Percentiles rank a stretch among this genome's conserved stretches.
These are phyloP conservation scores for Herpotrichia juniperi DNA, from an alignment of 2,329 filamentous ascomycete genomes.

Conservation along the genomic window DNA sequence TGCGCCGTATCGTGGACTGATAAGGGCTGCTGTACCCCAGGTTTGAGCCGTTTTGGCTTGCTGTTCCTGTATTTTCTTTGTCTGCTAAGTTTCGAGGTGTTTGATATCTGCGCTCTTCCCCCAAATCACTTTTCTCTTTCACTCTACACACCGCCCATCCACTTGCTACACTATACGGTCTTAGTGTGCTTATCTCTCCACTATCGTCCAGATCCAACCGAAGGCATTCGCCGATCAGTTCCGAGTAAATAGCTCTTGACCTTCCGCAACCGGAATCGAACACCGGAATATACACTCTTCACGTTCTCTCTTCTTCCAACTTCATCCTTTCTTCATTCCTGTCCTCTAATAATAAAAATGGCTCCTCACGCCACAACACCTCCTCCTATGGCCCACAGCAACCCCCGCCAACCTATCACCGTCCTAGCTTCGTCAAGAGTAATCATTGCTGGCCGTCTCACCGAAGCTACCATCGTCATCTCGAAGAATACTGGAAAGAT, in stretches of 20 bases:
- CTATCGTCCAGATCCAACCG: conserved; percentile 28
- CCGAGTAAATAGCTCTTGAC: conserved; percentile 25
- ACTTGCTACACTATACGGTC: conserved; percentile 4
- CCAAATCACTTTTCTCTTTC: neutral
- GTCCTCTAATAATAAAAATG: conserved; percentile 26
- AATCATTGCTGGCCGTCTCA: conserved; percentile 77
- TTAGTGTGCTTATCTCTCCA: conserved; percentile 39
- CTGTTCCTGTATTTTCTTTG: conserved; percentile 23
- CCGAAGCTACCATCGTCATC: conserved; percentile 81
- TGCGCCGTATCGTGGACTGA: conserved; percentile 28
- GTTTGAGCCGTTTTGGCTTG: conserved; percentile 23
- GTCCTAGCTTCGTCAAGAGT: conserved; percentile 86
- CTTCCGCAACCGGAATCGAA: conserved; percentile 15
- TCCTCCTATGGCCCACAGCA: conserved; percentile 32
- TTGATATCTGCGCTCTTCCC: conserved; percentile 12
- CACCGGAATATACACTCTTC: conserved; percentile 7
- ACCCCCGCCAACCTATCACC: conserved; percentile 58
- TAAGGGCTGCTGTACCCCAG: conserved; percentile 44
- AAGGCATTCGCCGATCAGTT: conserved; percentile 29
- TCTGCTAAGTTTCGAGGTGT: conserved; percentile 1
- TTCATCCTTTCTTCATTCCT: conserved; percentile 5
- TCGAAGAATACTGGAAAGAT: conserved; percentile 85
- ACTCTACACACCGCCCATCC: too few species aligned
- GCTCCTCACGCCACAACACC: conserved; percentile 45
- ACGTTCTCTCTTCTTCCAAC: conserved; percentile 15